Evolutionary conservation across 1,284 basidiomycete genomes (phyloP), one percentile per base, ranked within the genome.

Genomic region (Boletus albobrunnescens): DNA sequence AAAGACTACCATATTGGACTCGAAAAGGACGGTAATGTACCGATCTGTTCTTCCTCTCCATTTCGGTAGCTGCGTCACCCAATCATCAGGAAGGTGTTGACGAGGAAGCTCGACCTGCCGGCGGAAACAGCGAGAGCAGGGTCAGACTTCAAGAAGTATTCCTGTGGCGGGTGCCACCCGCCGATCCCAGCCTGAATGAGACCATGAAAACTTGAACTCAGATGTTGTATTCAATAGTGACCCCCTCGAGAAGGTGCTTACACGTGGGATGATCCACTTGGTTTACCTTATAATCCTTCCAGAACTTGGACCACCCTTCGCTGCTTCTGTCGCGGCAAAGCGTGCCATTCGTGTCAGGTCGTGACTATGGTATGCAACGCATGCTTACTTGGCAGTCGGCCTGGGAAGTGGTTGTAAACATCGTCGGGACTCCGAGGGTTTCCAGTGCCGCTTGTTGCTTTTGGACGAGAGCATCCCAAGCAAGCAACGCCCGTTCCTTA

Each of bases 381-480:
- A 40, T 28, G 47, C 72, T 53, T 60, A 85, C 87, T 73, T 87
- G 75, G 68, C 74, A 67, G 56, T 81, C 76, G 9, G 68, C 56
- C 31, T 57, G 57, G 36, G 72, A 71, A 28, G 61, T 63, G 1
- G 82, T 81, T 13, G 70, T 63, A 61, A 78, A 86, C 82, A 91
- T 89, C 2, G 78, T 73, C 13, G 87, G 87, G 12, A 90, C 77
- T 32, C 74, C 71, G 30, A 83, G 68, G 24, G 71, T 61, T 57
- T 80, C 78, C 33, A 91, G 69, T 22, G 75, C 66, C 1, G 68
- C 59, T 67, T 91, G 87, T 62, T 91, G 87, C 55, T 78, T 79
- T 41, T 76, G 66, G 27, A 82, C 64, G n/a, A 91, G 71, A 19
- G 75, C 77, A 57, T 86, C 87, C 86, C 87, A 90, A 10, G 84